Conservation (phyloP, 2,329 filamentous ascomycete species). For the Volutella citrinella region DNA sequence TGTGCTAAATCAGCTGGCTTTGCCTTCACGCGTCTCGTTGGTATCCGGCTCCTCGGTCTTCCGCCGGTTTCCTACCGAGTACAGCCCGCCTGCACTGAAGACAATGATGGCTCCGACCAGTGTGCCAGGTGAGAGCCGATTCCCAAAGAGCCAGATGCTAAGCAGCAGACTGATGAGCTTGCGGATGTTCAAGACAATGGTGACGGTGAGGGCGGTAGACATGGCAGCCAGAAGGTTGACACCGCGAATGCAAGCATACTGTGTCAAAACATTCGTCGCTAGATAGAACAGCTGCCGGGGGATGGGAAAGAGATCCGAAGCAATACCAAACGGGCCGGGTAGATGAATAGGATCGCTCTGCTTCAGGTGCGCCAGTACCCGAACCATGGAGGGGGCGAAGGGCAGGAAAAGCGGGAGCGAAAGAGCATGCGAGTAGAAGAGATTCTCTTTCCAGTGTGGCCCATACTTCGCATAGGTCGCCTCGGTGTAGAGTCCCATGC, state of each 20-base stretch:
- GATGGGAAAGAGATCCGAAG: constrained; percentile 26
- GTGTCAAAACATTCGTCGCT: constrained; percentile 76
- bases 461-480: constrained; percentile 83
- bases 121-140: constrained; percentile 72
- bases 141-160: constrained; percentile 94
- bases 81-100: constrained; percentile 86
- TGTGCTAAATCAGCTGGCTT: constrained; percentile 21
- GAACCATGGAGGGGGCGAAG: constrained; percentile 62
- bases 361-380: constrained; percentile 62
- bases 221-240: constrained; percentile 91
- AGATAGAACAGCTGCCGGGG: constrained; percentile 73
- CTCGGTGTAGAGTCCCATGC: constrained; percentile 95
- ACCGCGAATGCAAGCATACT: constrained; percentile 91
- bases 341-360: constrained; percentile 56
- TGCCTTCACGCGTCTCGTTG: constrained; percentile 13
- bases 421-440: constrained; percentile 86
- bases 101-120: constrained; percentile 79
- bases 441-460: constrained; percentile 89
- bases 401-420: constrained; percentile 75
- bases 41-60: constrained; percentile 14
- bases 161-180: constrained; percentile 89
- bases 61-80: constrained; percentile 67
- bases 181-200: constrained; percentile 91
- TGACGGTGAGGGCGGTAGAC: constrained; percentile 89
- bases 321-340: constrained; percentile 16